Evolutionary conservation across 1,284 basidiomycete species (phyloP), one percentile per base, ranked within the genome.

Genomic region (Amylostereum chailletii): DNA sequence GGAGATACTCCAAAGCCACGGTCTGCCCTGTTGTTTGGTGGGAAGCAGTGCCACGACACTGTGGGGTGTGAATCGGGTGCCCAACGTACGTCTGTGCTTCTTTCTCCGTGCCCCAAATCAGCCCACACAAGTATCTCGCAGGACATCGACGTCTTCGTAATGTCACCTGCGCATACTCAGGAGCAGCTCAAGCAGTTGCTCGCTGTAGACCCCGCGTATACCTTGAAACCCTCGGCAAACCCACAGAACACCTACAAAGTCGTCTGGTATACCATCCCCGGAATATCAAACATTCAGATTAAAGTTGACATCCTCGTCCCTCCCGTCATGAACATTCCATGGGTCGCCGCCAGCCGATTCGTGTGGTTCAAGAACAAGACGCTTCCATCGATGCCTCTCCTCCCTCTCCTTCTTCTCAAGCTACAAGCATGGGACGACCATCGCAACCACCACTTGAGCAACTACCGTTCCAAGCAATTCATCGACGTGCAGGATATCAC

Each of bases 241-340:
- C 65, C 63, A 5, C 47, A 46, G 3, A 72, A 71, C 8, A 68
- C 70, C 0, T 75, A 76, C 59, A 61, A 63, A 31, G 70, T 77
- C 0, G 62, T 79, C 0, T 76, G 71, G 67, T 74, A 68, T 58
- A 57, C 60, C 26, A 55, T 72, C 30, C 48, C 47, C 2, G 51
- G 50, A 10, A 49, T 47, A 9, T 53, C 46, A 5, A 32, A 45
- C 32, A 53, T 59, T 29, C 53, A 57, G 30, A 74, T 75, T 59
- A 79, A 79, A 60, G 72, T 80, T 44, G 76, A 79, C 57, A 64
- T 81, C 48, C 69, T 79, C 38, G 47, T 68, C 29, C 74, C 76
- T 0, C 72, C 73, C 0, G 57, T 65, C 7, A 61, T 78, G 51
- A 66, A 70, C 55, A 71, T 77, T 47, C 74, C 73, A 3, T 30